Conservation (phyloP, 257 asterid genomes). For the Gentiana straminea region DNA sequence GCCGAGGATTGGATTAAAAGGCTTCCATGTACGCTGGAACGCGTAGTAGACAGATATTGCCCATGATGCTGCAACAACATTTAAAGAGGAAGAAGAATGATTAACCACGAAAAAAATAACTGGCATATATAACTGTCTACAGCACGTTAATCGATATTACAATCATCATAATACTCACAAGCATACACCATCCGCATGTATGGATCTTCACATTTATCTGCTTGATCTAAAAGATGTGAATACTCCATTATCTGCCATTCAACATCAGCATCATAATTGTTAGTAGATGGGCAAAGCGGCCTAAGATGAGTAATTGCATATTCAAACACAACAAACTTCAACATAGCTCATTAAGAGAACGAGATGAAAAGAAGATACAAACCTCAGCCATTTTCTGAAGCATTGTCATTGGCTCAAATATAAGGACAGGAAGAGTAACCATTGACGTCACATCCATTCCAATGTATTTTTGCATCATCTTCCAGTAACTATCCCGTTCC, state of each 20-base stretch:
- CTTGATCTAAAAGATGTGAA: conserved; percentile 65
- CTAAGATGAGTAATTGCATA: neutral
- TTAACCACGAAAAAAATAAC: neutral
- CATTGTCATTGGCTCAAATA: conserved; percentile 96
- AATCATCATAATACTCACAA: conserved; percentile 5
- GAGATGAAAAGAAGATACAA: conserved; percentile 10
- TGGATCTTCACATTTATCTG: conserved; percentile 85
- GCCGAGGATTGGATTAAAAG: conserved; percentile 90
- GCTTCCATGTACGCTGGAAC: conserved; percentile 91
- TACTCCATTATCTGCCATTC: conserved; percentile 79
- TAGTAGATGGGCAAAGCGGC: neutral
- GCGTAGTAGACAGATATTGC: conserved; percentile 71
- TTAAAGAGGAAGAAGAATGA: neutral
- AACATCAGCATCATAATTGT: neutral
- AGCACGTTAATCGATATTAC: neutral
- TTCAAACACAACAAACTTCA: conserved; percentile 10
- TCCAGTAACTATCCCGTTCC: conserved; percentile 87
- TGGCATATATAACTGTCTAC: neutral
- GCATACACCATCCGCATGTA: conserved; percentile 74
- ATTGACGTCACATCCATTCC: conserved; percentile 88
- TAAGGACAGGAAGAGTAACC: conserved; percentile 91
- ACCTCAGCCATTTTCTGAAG: conserved; percentile 98
- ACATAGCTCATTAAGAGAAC: conserved; percentile 7
- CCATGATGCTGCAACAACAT: conserved; percentile 68
- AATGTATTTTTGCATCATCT: conserved; percentile 84